phyloP scores from a whole-genome alignment of 768 basidiomycete species.

The Hericium erinaceus region DNA sequence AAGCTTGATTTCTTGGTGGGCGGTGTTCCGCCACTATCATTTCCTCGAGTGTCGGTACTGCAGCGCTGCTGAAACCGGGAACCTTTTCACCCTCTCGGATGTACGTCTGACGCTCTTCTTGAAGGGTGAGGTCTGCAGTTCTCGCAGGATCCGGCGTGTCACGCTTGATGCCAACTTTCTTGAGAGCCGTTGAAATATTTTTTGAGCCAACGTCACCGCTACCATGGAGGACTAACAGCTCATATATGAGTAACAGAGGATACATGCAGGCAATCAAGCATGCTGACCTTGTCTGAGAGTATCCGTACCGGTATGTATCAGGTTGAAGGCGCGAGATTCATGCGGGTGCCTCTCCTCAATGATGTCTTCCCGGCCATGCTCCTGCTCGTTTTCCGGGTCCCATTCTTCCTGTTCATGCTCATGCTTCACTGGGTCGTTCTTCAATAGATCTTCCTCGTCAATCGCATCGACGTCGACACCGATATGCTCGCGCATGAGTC shows the following conservation, averaged over 20 bases:
- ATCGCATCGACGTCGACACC: constrained; percentile 91
- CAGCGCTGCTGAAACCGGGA: constrained; percentile 50
- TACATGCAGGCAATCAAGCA: not conserved
- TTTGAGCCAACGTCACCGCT: constrained; percentile 30
- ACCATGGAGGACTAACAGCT: constrained; percentile 30
- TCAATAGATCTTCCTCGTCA: constrained; percentile 64
- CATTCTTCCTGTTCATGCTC: constrained; percentile 49
- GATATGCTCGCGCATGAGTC: constrained; percentile 94
- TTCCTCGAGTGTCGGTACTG: constrained; percentile 66
- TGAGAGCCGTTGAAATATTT: constrained; percentile 26
- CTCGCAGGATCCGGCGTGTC: constrained; percentile 26
- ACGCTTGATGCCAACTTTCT: constrained; percentile 35
- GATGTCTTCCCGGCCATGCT: constrained; percentile 31
- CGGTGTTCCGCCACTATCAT: constrained; percentile 41
- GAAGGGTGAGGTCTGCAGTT: constrained; percentile 32
- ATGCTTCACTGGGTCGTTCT: constrained; percentile 38
- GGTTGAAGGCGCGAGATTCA: constrained; percentile 14
- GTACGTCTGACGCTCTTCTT: constrained; percentile 43
- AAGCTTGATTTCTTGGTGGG: constrained; percentile 1
- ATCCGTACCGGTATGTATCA: constrained; percentile 13
- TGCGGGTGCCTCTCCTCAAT: constrained; percentile 23
- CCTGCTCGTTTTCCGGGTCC: constrained; percentile 70
- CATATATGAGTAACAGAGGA: not conserved
- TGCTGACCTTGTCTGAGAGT: constrained; percentile 37
- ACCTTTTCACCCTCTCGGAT: constrained; percentile 40